Evolutionary conservation across 1,139 yeast genomes (phyloP).

Genomic region (Diutina mesorugosa): DNA sequence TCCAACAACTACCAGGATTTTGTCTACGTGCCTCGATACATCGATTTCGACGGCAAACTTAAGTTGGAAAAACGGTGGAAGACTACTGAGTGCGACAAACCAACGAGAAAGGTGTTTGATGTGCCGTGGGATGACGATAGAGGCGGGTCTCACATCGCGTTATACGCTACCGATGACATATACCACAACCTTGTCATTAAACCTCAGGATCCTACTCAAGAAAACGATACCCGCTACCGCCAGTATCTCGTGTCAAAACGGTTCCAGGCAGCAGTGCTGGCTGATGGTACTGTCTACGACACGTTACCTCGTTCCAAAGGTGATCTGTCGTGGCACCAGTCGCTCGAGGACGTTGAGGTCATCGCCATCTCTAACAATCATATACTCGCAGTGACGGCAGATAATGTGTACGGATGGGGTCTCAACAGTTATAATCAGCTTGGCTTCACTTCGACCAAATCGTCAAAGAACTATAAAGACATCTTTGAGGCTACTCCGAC

Average conservation of each 20-base stretch:
- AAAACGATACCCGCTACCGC: neutral
- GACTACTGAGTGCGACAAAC: constrained; percentile 10
- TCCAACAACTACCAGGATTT: constrained; percentile 29
- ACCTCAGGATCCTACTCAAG: neutral
- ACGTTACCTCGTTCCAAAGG: neutral
- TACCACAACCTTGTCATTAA: neutral
- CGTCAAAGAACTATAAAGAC: constrained; percentile 17
- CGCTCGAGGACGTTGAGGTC: neutral
- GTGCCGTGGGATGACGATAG: neutral
- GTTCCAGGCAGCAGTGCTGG: neutral
- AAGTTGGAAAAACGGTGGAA: constrained; percentile 5
- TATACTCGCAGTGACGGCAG: constrained; percentile 34
- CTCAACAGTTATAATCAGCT: constrained; percentile 52
- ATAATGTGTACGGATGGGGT: constrained; percentile 69
- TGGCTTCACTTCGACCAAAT: constrained; percentile 36
- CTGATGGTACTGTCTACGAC: neutral
- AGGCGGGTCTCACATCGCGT: neutral
- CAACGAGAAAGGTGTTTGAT: neutral
- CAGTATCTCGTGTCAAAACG: neutral
- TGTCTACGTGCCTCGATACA: constrained; percentile 31
- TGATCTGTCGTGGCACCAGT: neutral
- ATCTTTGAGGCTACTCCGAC: neutral
- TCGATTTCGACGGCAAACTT: constrained; percentile 16
- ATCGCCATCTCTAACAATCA: constrained; percentile 54
- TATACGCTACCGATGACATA: neutral